phyloP scores from a whole-genome alignment of 371 early-diverging fungal species.

The Conidiobolus incongruus region DNA sequence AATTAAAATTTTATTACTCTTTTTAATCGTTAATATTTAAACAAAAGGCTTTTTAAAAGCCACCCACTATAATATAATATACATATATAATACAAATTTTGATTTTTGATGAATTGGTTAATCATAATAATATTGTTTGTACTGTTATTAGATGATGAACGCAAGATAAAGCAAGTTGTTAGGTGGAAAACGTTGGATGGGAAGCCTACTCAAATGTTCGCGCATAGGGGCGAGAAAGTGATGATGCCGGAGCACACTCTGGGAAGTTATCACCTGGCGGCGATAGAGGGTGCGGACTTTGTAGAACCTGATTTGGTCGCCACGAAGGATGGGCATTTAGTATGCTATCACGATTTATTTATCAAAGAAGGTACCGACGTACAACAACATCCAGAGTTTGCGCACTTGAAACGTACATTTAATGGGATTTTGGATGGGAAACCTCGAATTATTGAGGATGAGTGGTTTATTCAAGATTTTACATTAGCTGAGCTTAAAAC shows the following conservation, averaged over 20 bases:
- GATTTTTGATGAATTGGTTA: too few species aligned
- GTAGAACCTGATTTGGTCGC: constrained; percentile 18
- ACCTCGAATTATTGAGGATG: constrained; percentile 4
- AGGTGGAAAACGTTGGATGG: constrained; percentile 14
- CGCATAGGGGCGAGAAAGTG: constrained; percentile 19
- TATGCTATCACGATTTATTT: constrained; percentile 15
- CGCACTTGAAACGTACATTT: constrained; percentile 8
- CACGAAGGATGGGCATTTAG: constrained; percentile 15
- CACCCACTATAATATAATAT: too few species aligned
- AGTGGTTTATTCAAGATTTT: constrained; percentile 17
- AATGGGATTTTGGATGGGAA: constrained; percentile 7
- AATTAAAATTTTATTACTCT: too few species aligned
- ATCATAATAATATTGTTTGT: too few species aligned
- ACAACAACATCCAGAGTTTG: constrained; percentile 9
- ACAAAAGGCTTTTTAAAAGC: too few species aligned
- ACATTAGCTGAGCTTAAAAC: constrained; percentile 11
- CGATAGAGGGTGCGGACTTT: constrained; percentile 14
- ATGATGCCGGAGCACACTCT: constrained; percentile 18
- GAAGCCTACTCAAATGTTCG: constrained; percentile 9
- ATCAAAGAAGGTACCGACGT: constrained; percentile 13
- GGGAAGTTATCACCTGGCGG: constrained; percentile 17
- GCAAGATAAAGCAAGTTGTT: too few species aligned
- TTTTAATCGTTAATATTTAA: too few species aligned
- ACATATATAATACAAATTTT: too few species aligned
- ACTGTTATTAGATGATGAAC: too few species aligned